These are phyloP conservation scores for Lasiosphaeris hirsuta DNA, from an alignment of 495 filamentous ascomycete genomes.

Conservation along the genomic window DNA sequence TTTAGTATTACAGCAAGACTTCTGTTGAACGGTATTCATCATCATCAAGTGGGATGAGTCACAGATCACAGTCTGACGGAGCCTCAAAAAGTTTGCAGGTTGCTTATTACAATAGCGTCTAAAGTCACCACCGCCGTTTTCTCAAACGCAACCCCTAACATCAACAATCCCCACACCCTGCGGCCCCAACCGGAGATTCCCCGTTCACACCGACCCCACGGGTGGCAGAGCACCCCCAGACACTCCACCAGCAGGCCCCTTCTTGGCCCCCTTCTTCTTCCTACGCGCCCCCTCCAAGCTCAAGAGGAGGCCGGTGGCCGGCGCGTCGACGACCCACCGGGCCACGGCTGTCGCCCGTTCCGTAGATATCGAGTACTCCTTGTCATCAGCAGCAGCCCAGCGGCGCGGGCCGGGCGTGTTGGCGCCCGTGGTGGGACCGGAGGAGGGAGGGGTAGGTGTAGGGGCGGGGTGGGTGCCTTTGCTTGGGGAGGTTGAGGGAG, in stretches of 20 bases:
- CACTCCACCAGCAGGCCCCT: background rate
- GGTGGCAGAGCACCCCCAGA: background rate
- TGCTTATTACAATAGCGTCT: too few relatives aligned
- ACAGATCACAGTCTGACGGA: too few relatives aligned
- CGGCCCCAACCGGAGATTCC: too few relatives aligned
- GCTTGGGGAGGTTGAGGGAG: background rate
- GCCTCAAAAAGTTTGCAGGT: too few relatives aligned
- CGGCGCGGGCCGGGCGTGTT: conserved; percentile 21
- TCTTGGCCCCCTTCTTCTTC: conserved; percentile 31
- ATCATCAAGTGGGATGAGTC: too few relatives aligned
- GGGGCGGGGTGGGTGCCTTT: background rate
- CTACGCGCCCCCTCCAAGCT: conserved; percentile 8
- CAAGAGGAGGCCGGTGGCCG: conserved; percentile 5
- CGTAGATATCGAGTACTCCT: conserved; percentile 65
- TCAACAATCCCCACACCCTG: too few relatives aligned
- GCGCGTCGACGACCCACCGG: conserved; percentile 54
- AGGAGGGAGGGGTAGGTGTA: too few relatives aligned
- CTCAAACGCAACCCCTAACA: too few relatives aligned
- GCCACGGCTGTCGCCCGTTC: conserved; percentile 65
- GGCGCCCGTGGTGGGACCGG: background rate
- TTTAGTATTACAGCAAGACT: too few relatives aligned
- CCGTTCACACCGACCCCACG: background rate
- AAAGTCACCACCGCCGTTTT: too few relatives aligned
- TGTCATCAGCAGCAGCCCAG: conserved; percentile 62
- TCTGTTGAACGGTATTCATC: too few relatives aligned